A percentile compares a stretch with the other conserved stretches of the same genome.
These are phyloP conservation scores for Kwoniella mangroviensis DNA, from an alignment of 768 basidiomycete species.

Conservation along the genomic window DNA sequence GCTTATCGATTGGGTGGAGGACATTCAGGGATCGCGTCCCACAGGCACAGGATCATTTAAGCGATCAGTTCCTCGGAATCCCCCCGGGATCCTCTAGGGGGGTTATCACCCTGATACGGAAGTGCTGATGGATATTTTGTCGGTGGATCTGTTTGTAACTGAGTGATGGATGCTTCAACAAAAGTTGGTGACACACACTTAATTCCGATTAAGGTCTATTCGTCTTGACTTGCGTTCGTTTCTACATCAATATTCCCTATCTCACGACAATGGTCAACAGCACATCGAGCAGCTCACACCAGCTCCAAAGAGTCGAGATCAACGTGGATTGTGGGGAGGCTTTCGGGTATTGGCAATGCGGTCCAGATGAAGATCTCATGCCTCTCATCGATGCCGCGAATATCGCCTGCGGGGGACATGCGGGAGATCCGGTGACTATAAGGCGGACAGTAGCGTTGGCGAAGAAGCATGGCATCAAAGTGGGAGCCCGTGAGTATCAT, in stretches of 20 bases:
- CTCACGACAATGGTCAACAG: slow-evolving; percentile 15
- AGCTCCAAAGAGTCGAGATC: slow-evolving; percentile 34
- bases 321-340: slow-evolving; percentile 45
- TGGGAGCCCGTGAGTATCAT: slow-evolving; percentile 64
- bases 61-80: background rate
- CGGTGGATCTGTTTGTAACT: too few species aligned
- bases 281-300: background rate
- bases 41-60: background rate
- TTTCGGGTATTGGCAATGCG: slow-evolving; percentile 39
- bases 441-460: slow-evolving; percentile 67
- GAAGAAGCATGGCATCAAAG: slow-evolving; percentile 64
- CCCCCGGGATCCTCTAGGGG: too few species aligned
- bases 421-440: slow-evolving; percentile 70
- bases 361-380: slow-evolving; percentile 45
- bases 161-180: too few species aligned
- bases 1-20: background rate
- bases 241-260: background rate
- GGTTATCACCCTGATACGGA: too few species aligned
- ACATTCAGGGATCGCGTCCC: background rate
- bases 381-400: slow-evolving; percentile 65
- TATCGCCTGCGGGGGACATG: slow-evolving; percentile 73
- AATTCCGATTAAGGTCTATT: too few species aligned
- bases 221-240: background rate
- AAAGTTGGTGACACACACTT: too few species aligned
- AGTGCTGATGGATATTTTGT: too few species aligned